Conservation (phyloP, 2,329 filamentous ascomycete species). For the Alternaria longipes region DNA sequence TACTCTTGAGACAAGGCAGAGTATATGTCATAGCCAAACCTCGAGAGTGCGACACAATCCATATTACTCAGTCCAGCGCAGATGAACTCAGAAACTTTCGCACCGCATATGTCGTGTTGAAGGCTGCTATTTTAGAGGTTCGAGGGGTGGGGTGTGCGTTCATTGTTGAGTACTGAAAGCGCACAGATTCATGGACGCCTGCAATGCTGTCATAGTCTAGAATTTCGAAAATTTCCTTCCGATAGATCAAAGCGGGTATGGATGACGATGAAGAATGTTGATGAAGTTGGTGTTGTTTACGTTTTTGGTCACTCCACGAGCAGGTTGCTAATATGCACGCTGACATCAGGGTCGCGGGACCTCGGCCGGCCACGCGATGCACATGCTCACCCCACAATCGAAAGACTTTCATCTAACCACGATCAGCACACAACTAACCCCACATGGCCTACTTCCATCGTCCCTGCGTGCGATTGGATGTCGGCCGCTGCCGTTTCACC, state of each 20-base stretch:
- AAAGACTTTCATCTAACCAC: constrained; percentile 24
- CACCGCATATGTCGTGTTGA: not conserved
- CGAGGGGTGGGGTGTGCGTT: constrained; percentile 19
- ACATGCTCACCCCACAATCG: constrained; percentile 32
- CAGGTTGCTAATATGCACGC: constrained; percentile 12
- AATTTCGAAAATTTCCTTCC: not conserved
- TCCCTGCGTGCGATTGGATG: constrained; percentile 20
- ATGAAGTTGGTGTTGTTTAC: constrained; percentile 7
- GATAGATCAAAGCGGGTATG: not conserved
- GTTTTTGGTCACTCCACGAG: constrained; percentile 13
- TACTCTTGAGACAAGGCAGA: not conserved
- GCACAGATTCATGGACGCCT: constrained; percentile 27
- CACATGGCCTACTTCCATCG: constrained; percentile 17
- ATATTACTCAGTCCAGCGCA: not conserved
- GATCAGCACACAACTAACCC: constrained; percentile 29
- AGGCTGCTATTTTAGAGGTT: not conserved
- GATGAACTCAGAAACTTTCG: too few species aligned
- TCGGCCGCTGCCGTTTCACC: constrained; percentile 29
- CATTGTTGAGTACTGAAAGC: not conserved
- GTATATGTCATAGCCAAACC: not conserved
- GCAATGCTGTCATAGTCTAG: constrained; percentile 10
- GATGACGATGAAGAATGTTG: constrained; percentile 6
- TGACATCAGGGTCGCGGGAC: constrained; percentile 18
- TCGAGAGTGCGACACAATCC: not conserved
- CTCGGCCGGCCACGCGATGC: constrained; percentile 21